Percentiles rank a stretch among this genome's conserved stretches.
Evolutionary conservation across 768 basidiomycete genomes (phyloP).

Genomic region (Phylloporus sp.): DNA sequence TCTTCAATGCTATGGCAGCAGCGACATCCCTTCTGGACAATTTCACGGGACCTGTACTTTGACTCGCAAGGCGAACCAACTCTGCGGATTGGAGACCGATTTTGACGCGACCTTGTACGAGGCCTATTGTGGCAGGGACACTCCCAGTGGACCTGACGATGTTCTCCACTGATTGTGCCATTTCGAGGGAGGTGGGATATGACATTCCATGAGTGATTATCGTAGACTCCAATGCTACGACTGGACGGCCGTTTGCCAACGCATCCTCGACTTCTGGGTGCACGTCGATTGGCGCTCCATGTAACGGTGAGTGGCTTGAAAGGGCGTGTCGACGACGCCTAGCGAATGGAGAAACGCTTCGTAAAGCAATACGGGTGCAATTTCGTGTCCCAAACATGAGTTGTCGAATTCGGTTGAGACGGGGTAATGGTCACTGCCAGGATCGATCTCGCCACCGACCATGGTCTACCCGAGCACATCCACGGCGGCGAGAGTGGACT

Average conservation of each 20-base stretch:
- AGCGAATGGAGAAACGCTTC: constrained; percentile 1
- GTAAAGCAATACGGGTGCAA: neutral
- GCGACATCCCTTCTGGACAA: constrained; percentile 80
- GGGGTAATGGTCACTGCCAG: neutral
- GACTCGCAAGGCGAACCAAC: constrained; percentile 64
- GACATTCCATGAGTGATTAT: constrained; percentile 93
- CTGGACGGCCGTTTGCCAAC: constrained; percentile 54
- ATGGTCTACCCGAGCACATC: constrained; percentile 28
- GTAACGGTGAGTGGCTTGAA: neutral
- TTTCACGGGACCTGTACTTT: constrained; percentile 48
- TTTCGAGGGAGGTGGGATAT: constrained; percentile 68
- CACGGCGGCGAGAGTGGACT: constrained; percentile 22
- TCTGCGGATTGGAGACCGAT: constrained; percentile 70
- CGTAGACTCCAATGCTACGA: constrained; percentile 91
- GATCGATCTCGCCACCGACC: neutral
- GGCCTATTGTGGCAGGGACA: constrained; percentile 88
- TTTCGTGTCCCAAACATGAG: constrained; percentile 15
- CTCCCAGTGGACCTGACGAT: constrained; percentile 72
- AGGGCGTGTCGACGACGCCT: constrained; percentile 6
- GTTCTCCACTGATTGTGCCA: constrained; percentile 65
- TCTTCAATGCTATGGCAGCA: constrained; percentile 60
- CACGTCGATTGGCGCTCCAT: constrained; percentile 52
- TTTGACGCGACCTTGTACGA: constrained; percentile 80
- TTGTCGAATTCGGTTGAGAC: no score
- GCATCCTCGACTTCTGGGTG: constrained; percentile 86